phyloP scores from a whole-genome alignment of 73 alveolate species.

The Symbiodinium pilosum region DNA sequence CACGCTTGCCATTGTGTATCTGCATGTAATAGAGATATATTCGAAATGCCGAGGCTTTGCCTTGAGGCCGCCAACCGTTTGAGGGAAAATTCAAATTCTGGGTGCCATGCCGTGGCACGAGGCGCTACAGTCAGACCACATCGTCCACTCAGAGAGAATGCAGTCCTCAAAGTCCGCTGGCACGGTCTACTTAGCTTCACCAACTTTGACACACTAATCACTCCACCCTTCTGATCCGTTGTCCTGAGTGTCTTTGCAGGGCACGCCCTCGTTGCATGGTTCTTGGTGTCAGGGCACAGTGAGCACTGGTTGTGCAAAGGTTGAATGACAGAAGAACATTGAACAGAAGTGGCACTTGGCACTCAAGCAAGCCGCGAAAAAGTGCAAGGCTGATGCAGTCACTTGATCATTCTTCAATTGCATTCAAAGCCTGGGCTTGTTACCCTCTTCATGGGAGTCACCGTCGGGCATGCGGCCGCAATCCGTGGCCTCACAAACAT shows the following conservation, averaged over 20 bases:
- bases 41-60: background rate
- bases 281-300: background rate
- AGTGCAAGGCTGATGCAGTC: too few relatives aligned
- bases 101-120: slow-evolving; percentile 64
- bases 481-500: slow-evolving; percentile 49
- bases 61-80: background rate
- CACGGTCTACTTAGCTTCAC: too few relatives aligned
- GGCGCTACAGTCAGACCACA: slow-evolving; percentile 75
- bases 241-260: slow-evolving; percentile 92
- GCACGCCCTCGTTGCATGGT: slow-evolving; percentile 88
- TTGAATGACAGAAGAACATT: too few relatives aligned
- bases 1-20: too few relatives aligned
- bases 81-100: too few relatives aligned
- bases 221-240: too few relatives aligned
- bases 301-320: too few relatives aligned
- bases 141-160: slow-evolving; percentile 29
- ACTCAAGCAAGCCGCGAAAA: too few relatives aligned
- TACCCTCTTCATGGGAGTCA: slow-evolving; percentile 79
- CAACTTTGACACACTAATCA: too few relatives aligned
- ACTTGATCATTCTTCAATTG: too few relatives aligned
- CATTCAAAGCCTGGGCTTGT: background rate
- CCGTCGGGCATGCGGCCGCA: slow-evolving; percentile 54
- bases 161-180: slow-evolving; percentile 48
- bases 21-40: background rate
- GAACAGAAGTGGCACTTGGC: too few relatives aligned